phyloP scores from a whole-genome alignment of 371 early-diverging fungal species.

The Mucor piriformis region DNA sequence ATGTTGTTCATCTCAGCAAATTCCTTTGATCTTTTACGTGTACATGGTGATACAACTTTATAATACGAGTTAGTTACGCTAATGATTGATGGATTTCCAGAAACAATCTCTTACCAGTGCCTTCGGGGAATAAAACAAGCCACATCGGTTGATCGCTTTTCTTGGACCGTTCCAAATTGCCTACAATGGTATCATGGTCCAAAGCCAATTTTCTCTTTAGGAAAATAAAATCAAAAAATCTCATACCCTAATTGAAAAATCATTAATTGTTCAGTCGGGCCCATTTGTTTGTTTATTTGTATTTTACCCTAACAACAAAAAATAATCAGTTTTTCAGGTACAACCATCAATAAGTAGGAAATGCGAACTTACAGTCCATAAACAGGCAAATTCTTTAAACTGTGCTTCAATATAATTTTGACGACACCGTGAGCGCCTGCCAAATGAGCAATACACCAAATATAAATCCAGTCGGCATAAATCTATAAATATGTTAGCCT shows the following conservation, averaged over 20 bases:
- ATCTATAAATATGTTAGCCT: slow-evolving; percentile 40
- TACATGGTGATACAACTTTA: slow-evolving; percentile 24
- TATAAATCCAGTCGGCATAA: slow-evolving; percentile 90
- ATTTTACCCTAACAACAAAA: neutral
- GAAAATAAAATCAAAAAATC: slow-evolving; percentile 84
- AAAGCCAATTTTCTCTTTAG: slow-evolving; percentile 78
- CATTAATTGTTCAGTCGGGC: neutral
- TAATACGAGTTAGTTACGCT: neutral
- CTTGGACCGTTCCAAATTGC: slow-evolving; percentile 39
- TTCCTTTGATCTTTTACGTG: slow-evolving; percentile 48
- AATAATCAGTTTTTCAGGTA: neutral
- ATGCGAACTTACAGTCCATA: slow-evolving; percentile 71
- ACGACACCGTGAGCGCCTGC: slow-evolving; percentile 73
- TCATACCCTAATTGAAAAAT: slow-evolving; percentile 72
- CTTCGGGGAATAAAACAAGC: slow-evolving; percentile 92
- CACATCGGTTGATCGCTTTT: slow-evolving; percentile 65
- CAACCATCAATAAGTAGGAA: neutral
- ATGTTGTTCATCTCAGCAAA: slow-evolving; percentile 55
- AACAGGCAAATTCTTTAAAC: slow-evolving; percentile 77
- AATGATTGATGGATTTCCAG: slow-evolving; percentile 21
- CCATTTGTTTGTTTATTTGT: neutral
- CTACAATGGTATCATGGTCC: slow-evolving; percentile 63
- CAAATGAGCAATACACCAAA: slow-evolving; percentile 75
- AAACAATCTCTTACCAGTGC: slow-evolving; percentile 56
- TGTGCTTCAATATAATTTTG: slow-evolving; percentile 84